Evolutionary conservation across 2,329 filamentous ascomycete species (phyloP).

Genomic region (Neurospora sp.): DNA sequence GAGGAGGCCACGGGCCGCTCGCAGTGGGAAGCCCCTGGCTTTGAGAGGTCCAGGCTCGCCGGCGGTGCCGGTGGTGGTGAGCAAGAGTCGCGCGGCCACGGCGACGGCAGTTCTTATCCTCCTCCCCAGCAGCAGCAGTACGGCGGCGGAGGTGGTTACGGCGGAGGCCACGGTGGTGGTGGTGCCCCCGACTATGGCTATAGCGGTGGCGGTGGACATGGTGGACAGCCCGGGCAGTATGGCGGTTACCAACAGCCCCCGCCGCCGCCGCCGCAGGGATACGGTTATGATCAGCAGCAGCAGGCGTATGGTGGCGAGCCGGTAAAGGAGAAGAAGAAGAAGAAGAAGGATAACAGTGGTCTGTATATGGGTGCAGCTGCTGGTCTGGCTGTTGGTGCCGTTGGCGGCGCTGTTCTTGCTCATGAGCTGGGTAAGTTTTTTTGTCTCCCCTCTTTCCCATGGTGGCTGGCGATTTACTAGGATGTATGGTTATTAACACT

Average conservation of each 20-base stretch:
- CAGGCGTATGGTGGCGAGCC: constrained; percentile 7
- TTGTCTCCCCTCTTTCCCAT: background rate
- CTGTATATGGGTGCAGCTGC: constrained; percentile 47
- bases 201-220: background rate
- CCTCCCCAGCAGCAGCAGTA: background rate
- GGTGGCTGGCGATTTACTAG: background rate
- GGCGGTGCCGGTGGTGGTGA: constrained; percentile 3
- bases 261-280: constrained; percentile 1
- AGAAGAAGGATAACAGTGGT: constrained; percentile 36
- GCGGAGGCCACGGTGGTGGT: background rate
- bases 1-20: constrained; percentile 44
- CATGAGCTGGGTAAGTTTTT: constrained; percentile 42
- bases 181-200: background rate
- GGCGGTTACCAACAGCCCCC: background rate
- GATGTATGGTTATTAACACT: background rate
- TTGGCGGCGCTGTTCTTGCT: constrained; percentile 48
- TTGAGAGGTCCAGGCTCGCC: constrained; percentile 12
- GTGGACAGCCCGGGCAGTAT: background rate
- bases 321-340: constrained; percentile 29
- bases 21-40: constrained; percentile 42
- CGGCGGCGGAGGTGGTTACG: background rate
- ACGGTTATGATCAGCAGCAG: constrained; percentile 3
- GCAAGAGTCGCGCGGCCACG: constrained; percentile 5
- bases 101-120: background rate
- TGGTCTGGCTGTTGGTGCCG: constrained; percentile 44